These are phyloP conservation scores for Citropsis articulata DNA, from an alignment of 345 rosid genomes.

Conservation along the genomic window DNA sequence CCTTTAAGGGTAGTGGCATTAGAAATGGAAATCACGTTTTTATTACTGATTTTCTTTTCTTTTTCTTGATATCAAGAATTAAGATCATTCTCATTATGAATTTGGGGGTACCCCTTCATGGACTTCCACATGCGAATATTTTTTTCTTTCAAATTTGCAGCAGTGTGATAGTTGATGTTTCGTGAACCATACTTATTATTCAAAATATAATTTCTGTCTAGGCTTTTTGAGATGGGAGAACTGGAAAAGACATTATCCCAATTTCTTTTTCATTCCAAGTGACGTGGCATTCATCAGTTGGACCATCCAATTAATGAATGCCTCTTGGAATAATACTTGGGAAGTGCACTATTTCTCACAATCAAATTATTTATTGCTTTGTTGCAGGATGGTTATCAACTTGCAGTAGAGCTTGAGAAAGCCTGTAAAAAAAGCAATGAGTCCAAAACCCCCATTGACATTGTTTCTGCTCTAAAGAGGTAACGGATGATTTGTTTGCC, in stretches of 20 bases:
- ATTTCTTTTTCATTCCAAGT: too few species aligned
- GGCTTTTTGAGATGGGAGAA: background rate
- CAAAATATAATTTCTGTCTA: background rate
- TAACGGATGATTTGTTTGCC: slow-evolving; percentile 16
- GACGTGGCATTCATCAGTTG: too few species aligned
- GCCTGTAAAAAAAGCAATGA: slow-evolving; percentile 62
- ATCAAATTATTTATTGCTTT: background rate
- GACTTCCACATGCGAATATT: background rate
- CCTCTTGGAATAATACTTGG: too few species aligned
- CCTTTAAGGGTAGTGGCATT: background rate
- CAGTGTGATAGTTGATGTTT: background rate
- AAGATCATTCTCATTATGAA: background rate
- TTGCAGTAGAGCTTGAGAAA: slow-evolving; percentile 76
- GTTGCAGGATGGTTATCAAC: slow-evolving; percentile 80
- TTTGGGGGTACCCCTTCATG: background rate
- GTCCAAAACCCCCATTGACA: slow-evolving; percentile 50
- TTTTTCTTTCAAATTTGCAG: background rate
- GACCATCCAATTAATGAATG: too few species aligned
- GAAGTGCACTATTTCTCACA: too few species aligned
- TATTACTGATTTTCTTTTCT: background rate
- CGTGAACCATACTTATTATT: background rate
- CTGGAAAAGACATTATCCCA: background rate
- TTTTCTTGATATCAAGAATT: background rate
- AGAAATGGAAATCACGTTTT: background rate
- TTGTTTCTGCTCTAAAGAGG: slow-evolving; percentile 77